phyloP scores from a whole-genome alignment of 2,329 filamentous ascomycete species.

The Neoascochyta sp. region DNA sequence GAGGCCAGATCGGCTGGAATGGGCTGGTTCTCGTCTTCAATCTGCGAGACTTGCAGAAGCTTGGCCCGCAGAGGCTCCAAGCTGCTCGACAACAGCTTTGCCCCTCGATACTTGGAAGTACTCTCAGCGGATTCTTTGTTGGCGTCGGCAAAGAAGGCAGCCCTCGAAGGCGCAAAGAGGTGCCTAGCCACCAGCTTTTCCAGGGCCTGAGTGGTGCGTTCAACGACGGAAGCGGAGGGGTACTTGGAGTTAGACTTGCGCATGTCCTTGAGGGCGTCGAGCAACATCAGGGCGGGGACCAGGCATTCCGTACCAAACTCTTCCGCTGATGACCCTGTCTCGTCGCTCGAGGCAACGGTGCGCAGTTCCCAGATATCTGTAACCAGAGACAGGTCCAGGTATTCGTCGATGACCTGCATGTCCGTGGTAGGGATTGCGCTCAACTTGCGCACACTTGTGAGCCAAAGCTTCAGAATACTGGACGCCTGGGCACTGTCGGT shows the following conservation, averaged over 20 bases:
- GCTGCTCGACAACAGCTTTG: slow-evolving; percentile 15
- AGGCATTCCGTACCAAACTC: slow-evolving; percentile 41
- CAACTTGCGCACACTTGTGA: slow-evolving; percentile 22
- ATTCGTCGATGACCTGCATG: slow-evolving; percentile 3
- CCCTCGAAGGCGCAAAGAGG: slow-evolving; percentile 40
- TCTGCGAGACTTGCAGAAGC: slow-evolving; percentile 30
- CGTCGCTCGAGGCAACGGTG: slow-evolving; percentile 21
- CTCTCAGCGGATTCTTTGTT: slow-evolving; percentile 2
- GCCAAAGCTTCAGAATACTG: slow-evolving; percentile 36
- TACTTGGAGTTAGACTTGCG: slow-evolving; percentile 2
- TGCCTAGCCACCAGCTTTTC: slow-evolving; percentile 43
- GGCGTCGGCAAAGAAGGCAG: slow-evolving; percentile 33
- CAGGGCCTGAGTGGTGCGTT: slow-evolving; percentile 17
- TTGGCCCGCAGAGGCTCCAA: slow-evolving; percentile 28
- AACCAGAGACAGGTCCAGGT: slow-evolving; percentile 21
- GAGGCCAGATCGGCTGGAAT: slow-evolving; percentile 18
- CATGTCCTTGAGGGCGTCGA: slow-evolving; percentile 14
- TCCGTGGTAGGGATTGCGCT: slow-evolving; percentile 2
- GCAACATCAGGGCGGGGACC: slow-evolving; percentile 27
- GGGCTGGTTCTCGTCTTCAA: slow-evolving; percentile 24
- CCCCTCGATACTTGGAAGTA: slow-evolving; percentile 7
- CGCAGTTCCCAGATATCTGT: slow-evolving; percentile 37
- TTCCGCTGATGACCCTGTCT: slow-evolving; percentile 28
- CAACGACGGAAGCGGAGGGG: slow-evolving; percentile 1
- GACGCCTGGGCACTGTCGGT: slow-evolving; percentile 36